A percentile compares a stretch with the other conserved stretches of the same genome.
These are phyloP conservation scores for Trypanosoma melophagium DNA, from an alignment of 208 protist genomes.

Conservation along the genomic window DNA sequence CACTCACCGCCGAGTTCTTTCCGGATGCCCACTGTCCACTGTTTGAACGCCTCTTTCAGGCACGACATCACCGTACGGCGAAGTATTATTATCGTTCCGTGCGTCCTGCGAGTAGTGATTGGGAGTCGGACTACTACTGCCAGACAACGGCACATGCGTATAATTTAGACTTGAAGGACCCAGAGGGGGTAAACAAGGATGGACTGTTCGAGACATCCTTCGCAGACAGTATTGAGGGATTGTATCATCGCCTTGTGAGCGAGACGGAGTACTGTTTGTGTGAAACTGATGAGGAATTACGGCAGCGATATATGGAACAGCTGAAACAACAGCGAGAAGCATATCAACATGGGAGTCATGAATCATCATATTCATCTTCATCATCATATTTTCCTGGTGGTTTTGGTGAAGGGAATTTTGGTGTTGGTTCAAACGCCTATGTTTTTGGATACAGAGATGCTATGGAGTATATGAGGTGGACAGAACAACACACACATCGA, in stretches of 20 bases:
- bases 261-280: conserved; percentile 69
- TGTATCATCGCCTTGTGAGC: conserved; percentile 60
- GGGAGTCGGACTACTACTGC: conserved; percentile 71
- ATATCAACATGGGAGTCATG: not conserved
- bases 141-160: conserved; percentile 37
- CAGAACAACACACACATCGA: conserved; percentile 38
- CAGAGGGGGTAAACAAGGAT: conserved; percentile 4
- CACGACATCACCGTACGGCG: conserved; percentile 62
- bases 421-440: conserved; percentile 29
- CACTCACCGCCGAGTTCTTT: conserved; percentile 65
- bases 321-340: conserved; percentile 26
- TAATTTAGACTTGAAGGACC: conserved; percentile 20
- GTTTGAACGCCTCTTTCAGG: conserved; percentile 54
- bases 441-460: conserved; percentile 54
- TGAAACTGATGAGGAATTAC: conserved; percentile 61
- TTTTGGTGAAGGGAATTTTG: conserved; percentile 4
- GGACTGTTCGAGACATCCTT: conserved; percentile 45
- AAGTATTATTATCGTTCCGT: conserved; percentile 79
- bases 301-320: conserved; percentile 53
- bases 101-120: conserved; percentile 35
- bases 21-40: conserved; percentile 57
- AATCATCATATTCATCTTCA: too few species aligned
- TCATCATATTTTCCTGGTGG: conserved; percentile 4
- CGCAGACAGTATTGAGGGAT: conserved; percentile 56
- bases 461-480: conserved; percentile 51